These are phyloP conservation scores for Dacryopinax spathularia DNA, from an alignment of 768 basidiomycete genomes.

Conservation along the genomic window DNA sequence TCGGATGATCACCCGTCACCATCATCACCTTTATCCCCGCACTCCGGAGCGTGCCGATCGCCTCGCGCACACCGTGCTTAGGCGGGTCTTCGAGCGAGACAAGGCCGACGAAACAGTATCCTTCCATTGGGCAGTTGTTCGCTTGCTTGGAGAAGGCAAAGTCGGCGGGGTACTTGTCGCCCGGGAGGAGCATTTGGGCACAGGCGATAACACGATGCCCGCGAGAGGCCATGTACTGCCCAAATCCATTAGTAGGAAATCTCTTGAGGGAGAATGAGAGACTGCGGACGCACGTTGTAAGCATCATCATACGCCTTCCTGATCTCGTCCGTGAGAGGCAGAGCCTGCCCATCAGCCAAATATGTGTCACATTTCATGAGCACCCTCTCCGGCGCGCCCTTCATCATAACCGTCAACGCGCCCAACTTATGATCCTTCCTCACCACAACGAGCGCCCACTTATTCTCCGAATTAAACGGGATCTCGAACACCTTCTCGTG, in stretches of 20 bases:
- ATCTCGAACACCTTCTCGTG: conserved; percentile 55
- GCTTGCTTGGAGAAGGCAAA: conserved; percentile 44
- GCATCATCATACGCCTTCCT: conserved; percentile 41
- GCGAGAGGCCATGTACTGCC: conserved; percentile 60
- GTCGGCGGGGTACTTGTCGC: conserved; percentile 32
- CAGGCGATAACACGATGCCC: conserved; percentile 64
- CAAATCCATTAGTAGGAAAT: conserved; percentile 3
- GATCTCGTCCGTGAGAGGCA: conserved; percentile 45
- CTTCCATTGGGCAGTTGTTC: conserved; percentile 37
- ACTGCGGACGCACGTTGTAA: conserved; percentile 35
- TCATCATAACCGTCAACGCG: conserved; percentile 41
- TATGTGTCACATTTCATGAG: conserved; percentile 49
- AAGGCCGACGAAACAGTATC: conserved; percentile 51
- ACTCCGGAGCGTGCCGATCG: conserved; percentile 52
- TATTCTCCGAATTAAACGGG: conserved; percentile 59
- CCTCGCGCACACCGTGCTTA: conserved; percentile 57
- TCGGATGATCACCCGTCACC: conserved; percentile 46
- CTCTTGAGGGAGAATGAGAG: not conserved
- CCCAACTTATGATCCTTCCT: conserved; percentile 41
- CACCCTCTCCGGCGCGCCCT: conserved; percentile 57
- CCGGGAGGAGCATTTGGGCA: conserved; percentile 43
- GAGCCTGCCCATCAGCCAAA: conserved; percentile 35
- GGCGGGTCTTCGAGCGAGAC: conserved; percentile 58
- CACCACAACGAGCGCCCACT: conserved; percentile 59
- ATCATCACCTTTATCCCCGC: conserved; percentile 56